Base-by-base conservation (phyloP, 495 filamentous ascomycete genomes). In the Choiromyces venosus region DNA sequence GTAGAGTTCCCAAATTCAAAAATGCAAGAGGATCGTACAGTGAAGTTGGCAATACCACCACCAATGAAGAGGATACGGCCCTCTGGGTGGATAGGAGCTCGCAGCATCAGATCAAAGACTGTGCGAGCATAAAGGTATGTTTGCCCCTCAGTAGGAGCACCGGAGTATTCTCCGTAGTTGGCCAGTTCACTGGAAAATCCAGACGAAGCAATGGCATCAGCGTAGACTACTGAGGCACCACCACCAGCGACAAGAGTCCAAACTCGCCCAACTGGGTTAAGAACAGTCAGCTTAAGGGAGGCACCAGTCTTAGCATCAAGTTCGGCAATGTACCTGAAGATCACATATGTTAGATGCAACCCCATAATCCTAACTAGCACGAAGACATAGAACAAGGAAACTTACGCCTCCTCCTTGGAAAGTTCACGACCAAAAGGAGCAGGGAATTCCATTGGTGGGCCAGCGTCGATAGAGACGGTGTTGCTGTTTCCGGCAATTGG, bases 1-100 rank as follows among this genome's bases (percentile, higher is more conserved):
- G 78, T 65, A 66, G 21, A 37, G 29, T 65, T n/a, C 33, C 1
- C 16, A 71, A 36, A n/a, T 77, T 81, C 76, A 82, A 84, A 88
- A 82, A 90, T 25, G n/a, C 19, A 37, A 40, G 36, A 4, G 67
- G 37, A 36, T 25, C 73, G 39, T 73, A 79, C 92, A 85, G 95
- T 99, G 87, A 99, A 99, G 90, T 99, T 99, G 87, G 95, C 95
- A 89, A 99, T 99, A 88, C 95, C 95, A 86, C 95, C 95, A 83
- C 95, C 95, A 79, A 99, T 97, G 88, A 99, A 98, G 76, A 99
- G 89, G 71, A 98, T 91, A 89, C 97, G 97, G 86, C 96, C 95
- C 79, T 97, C 91, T 68, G 91, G 88, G 84, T 88, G 87, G 75
- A 87, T 85, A 67, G 96, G 94, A 44, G 94, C 90, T 76, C 96